Percentiles rank a stretch among this genome's conserved stretches.
These are phyloP conservation scores for Quercus glauca DNA, from an alignment of 306 rosid genomes.

Conservation along the genomic window DNA sequence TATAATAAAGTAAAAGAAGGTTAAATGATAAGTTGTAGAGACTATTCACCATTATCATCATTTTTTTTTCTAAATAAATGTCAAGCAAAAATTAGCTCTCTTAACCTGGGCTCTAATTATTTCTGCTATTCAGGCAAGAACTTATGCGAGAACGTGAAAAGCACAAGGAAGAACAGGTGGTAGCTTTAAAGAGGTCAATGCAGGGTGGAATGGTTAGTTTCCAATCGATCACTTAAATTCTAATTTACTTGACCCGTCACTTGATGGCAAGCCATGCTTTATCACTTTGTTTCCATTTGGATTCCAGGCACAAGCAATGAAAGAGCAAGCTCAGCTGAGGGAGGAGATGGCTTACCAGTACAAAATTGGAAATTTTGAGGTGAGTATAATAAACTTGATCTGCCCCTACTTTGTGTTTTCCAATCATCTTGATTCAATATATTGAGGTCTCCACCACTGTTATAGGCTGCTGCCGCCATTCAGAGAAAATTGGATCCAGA, in stretches of 20 bases:
- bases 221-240: conserved; percentile 13
- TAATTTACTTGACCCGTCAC: neutral
- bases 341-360: conserved; percentile 99
- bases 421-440: conserved; percentile 1
- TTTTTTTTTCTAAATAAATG: too few relatives aligned
- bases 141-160: conserved; percentile 71
- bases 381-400: conserved; percentile 19
- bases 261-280: neutral
- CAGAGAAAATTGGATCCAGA: conserved; percentile 97
- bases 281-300: conserved; percentile 8
- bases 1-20: neutral
- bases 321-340: conserved; percentile 96
- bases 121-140: conserved; percentile 60
- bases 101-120: conserved; percentile 7
- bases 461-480: conserved; percentile 95
- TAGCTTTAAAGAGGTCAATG: conserved; percentile 70
- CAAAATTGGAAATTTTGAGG: conserved; percentile 94
- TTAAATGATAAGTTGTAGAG: neutral
- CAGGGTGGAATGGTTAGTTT: conserved; percentile 89
- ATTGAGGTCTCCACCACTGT: conserved; percentile 14
- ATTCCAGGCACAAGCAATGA: conserved; percentile 97
- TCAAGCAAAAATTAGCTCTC: neutral
- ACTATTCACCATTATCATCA: too few relatives aligned
- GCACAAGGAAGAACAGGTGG: conserved; percentile 85
- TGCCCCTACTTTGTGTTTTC: neutral